phyloP scores from a whole-genome alignment of 148 eudicot genomes.

The Suaeda aralocaspica region DNA sequence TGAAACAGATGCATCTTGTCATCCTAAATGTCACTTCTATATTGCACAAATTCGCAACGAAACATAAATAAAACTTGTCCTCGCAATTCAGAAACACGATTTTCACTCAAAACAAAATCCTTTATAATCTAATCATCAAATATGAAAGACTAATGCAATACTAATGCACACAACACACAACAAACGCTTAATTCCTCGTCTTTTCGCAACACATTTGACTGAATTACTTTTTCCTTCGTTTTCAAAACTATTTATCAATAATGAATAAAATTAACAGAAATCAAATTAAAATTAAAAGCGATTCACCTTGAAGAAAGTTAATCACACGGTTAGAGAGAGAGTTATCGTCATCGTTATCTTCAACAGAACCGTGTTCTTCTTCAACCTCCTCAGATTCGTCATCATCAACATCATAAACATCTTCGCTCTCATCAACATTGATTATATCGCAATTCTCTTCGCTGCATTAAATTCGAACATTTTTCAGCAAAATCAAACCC shows the following conservation, averaged over 20 bases:
- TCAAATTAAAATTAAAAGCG: neutral
- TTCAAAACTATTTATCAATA: too few species aligned
- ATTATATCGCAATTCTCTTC: slow-evolving; percentile 18
- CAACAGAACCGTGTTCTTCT: neutral
- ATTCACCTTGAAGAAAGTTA: slow-evolving; percentile 29
- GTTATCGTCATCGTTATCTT: slow-evolving; percentile 19
- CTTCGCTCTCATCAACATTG: slow-evolving; percentile 12
- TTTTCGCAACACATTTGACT: too few species aligned
- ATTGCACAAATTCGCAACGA: neutral
- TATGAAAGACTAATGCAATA: neutral
- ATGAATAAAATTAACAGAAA: neutral
- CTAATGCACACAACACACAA: neutral
- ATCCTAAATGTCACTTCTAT: neutral
- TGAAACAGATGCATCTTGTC: neutral
- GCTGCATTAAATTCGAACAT: slow-evolving; percentile 3
- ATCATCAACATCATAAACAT: slow-evolving; percentile 12
- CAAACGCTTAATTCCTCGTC: neutral
- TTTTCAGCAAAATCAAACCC: neutral
- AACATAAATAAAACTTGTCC: neutral
- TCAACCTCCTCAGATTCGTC: slow-evolving; percentile 5
- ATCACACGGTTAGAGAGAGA: slow-evolving; percentile 22
- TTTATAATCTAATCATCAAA: neutral
- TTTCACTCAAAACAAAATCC: neutral
- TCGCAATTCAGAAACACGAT: neutral
- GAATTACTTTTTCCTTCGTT: too few species aligned